Base-by-base conservation (phyloP, 2,329 filamentous ascomycete genomes). In the Microsporum canis region DNA sequence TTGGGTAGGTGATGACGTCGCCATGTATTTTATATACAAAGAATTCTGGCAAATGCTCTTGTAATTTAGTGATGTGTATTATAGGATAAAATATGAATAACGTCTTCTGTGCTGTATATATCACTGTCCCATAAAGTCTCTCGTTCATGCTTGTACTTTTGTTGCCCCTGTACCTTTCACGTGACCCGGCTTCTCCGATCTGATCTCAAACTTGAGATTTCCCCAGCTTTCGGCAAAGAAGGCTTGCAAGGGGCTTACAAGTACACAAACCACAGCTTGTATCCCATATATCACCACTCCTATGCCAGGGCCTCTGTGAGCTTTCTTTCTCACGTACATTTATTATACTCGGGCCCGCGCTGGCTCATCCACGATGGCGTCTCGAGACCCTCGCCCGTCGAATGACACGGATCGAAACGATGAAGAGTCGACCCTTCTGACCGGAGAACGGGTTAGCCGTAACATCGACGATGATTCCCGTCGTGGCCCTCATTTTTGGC, bases 351-450 rank as follows among this genome's bases (percentile, higher is more conserved):
- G 3, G 51, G 51, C 33, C 51, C 51, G 51, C 51, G 31, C n/a
- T 34, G 14, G 31, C 51, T n/a, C 33, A 34, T 55, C 31, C 51
- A 55, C 51, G 51, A 55, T 55, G 51, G 51, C 51, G 51, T 55
- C 51, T 31, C 31, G 6, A 17, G 51, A 55, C 17, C 58, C 58
- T 39, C 80, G 83, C 63, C 77, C 79, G 27, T 82, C 81, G 51
- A 85, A 82, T 31, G 79, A 82, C 59, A 75, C 75, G 63, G 82
- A 81, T 36, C 79, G 81, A 63, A 79, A 80, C 65, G 78, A 80
- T 55, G 81, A 82, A 65, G 84, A 85, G 72, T 83, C 85, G 72
- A 81, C 82, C 47, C 75, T 88, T 63, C 73, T 86, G 61, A 82
- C 84, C 41, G 80, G 85, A 65, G 73, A 84, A 68, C 72, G 69